Conservation (phyloP, 2,329 filamentous ascomycete genomes). For the Lasiodiplodia citricola region DNA sequence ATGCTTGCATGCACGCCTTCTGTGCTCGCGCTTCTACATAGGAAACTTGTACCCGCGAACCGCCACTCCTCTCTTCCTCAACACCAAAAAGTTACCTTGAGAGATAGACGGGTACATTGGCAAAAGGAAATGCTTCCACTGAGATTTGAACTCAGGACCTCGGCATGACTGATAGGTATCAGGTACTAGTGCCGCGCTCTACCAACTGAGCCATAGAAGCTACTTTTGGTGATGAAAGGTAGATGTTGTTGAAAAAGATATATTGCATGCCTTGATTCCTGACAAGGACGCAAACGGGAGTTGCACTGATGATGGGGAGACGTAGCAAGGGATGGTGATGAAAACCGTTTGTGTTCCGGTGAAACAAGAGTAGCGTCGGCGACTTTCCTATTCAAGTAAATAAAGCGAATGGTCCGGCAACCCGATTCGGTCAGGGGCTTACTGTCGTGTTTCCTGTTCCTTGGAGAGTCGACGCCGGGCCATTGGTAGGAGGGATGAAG, state of each 20-base stretch:
- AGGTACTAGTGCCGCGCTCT: slow-evolving; percentile 27
- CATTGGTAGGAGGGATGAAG: neutral
- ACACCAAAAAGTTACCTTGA: neutral
- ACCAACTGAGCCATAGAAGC: slow-evolving; percentile 28
- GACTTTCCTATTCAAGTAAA: slow-evolving; percentile 1
- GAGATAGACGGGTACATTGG: neutral
- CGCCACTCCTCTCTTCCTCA: neutral
- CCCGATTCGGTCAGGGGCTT: slow-evolving; percentile 7
- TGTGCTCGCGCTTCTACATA: neutral
- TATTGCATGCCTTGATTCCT: neutral
- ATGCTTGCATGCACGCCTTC: neutral
- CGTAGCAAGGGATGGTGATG: neutral
- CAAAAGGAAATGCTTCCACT: slow-evolving; percentile 25
- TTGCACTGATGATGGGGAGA: neutral
- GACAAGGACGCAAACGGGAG: neutral
- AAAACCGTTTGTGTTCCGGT: neutral
- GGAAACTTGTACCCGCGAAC: neutral
- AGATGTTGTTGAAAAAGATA: neutral
- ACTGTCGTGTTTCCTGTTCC: neutral
- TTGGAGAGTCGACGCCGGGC: neutral
- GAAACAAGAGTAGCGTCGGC: neutral
- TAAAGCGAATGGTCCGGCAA: slow-evolving; percentile 7
- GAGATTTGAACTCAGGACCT: slow-evolving; percentile 28
- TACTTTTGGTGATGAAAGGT: neutral
- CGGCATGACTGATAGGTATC: slow-evolving; percentile 12